These are phyloP conservation scores for Phylloboletellus chloephorus DNA, from an alignment of 1,284 basidiomycete species.

Conservation along the genomic window DNA sequence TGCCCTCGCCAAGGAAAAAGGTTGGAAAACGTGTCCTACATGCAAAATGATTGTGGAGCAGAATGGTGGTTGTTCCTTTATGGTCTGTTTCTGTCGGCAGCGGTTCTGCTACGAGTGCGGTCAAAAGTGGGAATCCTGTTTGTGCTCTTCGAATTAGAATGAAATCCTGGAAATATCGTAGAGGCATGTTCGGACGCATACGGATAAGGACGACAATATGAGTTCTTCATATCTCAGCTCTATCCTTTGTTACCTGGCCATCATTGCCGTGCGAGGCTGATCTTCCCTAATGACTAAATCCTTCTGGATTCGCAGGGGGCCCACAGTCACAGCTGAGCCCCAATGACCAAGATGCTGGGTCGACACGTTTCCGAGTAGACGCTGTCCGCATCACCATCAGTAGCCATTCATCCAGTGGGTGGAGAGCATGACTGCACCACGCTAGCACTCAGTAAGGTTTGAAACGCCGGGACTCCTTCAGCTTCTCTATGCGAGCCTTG, in stretches of 20 bases:
- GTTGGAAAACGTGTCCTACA: conserved; percentile 41
- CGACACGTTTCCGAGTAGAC: background rate
- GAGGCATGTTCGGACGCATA: background rate
- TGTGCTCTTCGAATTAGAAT: background rate
- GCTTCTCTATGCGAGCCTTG: conserved; percentile 79
- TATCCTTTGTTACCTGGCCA: no score
- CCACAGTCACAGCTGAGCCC: background rate
- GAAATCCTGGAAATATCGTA: no score
- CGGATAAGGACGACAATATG: background rate
- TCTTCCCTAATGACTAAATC: no score
- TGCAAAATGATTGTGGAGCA: conserved; percentile 41
- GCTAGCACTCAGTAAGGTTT: conserved; percentile 63
- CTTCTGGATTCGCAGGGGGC: no score
- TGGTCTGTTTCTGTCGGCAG: conserved; percentile 37
- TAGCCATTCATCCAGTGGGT: background rate
- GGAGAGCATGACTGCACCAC: background rate
- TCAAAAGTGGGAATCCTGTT: conserved; percentile 33
- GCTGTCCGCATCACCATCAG: background rate
- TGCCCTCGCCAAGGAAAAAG: conserved; percentile 29
- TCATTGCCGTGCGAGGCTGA: no score
- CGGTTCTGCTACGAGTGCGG: conserved; percentile 41
- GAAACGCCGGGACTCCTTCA: conserved; percentile 75
- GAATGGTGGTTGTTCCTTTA: conserved; percentile 35
- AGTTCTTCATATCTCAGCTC: background rate
- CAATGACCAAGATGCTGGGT: no score